Conservation (phyloP, 208 protist species). For the Trypanosoma avium region DNA sequence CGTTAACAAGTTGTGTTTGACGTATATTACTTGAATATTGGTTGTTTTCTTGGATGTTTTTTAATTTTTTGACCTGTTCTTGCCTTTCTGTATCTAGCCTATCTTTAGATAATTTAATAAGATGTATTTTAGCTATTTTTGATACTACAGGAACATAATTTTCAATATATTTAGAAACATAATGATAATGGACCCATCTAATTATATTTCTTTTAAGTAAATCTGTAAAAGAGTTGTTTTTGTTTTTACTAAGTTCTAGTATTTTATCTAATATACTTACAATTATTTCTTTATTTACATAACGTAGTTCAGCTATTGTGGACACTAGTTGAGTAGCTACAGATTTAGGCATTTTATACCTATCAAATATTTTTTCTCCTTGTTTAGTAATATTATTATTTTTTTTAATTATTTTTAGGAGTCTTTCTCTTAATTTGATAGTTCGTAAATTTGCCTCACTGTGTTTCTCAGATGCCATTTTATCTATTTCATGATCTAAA, state of each 20-base stretch:
- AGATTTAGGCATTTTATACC: neutral
- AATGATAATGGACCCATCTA: neutral
- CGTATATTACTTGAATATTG: neutral
- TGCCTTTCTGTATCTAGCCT: neutral
- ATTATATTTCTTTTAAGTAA: neutral
- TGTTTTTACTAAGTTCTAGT: neutral
- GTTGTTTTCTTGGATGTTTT: neutral
- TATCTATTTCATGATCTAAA: neutral
- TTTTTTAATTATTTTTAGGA: neutral
- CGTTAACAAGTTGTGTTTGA: neutral
- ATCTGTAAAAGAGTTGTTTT: neutral
- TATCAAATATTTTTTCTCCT: no score
- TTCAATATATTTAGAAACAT: neutral
- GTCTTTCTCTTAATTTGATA: neutral
- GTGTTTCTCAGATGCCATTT: constrained; percentile 3
- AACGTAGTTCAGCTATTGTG: neutral
- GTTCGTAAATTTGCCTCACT: constrained; percentile 2
- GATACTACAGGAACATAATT: neutral
- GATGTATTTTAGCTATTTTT: neutral
- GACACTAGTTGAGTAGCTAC: neutral
- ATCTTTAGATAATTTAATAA: neutral
- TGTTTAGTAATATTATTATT: neutral
- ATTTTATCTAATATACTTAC: neutral
- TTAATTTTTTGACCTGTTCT: neutral
- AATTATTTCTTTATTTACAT: neutral